Base-by-base conservation (phyloP, 2,329 filamentous ascomycete genomes). In the Aspergillus tubingensis region DNA sequence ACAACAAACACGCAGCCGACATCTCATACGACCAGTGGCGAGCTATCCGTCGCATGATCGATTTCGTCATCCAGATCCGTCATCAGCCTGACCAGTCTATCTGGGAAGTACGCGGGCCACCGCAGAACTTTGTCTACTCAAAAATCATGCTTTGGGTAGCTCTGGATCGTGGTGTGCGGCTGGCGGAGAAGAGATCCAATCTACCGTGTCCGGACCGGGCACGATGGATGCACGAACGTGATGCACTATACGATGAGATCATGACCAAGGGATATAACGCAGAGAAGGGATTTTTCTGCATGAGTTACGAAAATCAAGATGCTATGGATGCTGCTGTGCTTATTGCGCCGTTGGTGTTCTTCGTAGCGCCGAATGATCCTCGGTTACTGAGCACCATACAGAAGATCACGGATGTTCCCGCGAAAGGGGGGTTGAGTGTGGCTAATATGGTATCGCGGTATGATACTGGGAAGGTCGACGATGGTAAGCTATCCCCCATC, bases 101-200 rank as follows among this genome's bases (percentile, higher is more conserved):
- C 68, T 92, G 90, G 90, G 90, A 93, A 72, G 89, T 91, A 5
- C 85, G 90, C 44, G 53, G 53, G 0, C 25, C 53, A 8, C 53
- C 53, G 3, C 53, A 92, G 74, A 86, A 91, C 69, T 93, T 92
- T 66, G 86, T 88, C 13, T 93, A 92, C 75, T 91, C 88, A n/a
- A 91, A 92, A 71, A 83, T 93, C 64, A 91, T 92, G 87, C 82
- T 93, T 21, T 93, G 90, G 90, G 90, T 93, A 3, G 89, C 90
- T 17, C 86, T 93, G 63, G 90, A 93, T 72, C 86, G 90, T 5
- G 90, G 88, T 8, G 77, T 92, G 11, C 88, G 90, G 2, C 83
- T 92, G 0, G 82, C 88, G 3, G 89, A 92, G 17, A 93, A 92
- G 75, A 81, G 91, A 57, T 61, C 73, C 15, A 89, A 87, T 67